Conservation (phyloP, 1,139 yeast genomes). For the Blastobotrys aristatus region DNA sequence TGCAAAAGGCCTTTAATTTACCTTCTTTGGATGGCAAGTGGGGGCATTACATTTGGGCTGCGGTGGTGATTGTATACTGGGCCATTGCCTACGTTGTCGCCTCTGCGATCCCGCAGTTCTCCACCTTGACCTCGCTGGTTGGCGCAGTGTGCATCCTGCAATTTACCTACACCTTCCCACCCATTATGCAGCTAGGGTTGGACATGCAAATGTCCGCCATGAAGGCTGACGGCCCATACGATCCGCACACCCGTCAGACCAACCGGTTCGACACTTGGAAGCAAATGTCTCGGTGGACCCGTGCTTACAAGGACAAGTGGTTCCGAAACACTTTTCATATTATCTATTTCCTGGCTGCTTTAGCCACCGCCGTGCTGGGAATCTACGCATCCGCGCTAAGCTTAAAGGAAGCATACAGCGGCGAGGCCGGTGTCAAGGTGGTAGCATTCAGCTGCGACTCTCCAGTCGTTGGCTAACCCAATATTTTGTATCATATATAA, state of each 20-base stretch:
- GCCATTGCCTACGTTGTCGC: constrained; percentile 44
- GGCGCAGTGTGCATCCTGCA: constrained; percentile 48
- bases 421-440: constrained; percentile 6
- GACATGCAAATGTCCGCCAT: constrained; percentile 37
- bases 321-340: constrained; percentile 29
- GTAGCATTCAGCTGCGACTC: constrained; percentile 14
- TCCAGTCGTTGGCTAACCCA: constrained; percentile 2
- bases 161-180: constrained; percentile 45
- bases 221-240: constrained; percentile 32
- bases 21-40: constrained; percentile 34
- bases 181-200: constrained; percentile 36
- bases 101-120: constrained; percentile 51
- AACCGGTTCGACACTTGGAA: constrained; percentile 36
- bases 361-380: constrained; percentile 39
- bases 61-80: constrained; percentile 40
- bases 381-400: constrained; percentile 30
- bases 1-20: constrained; percentile 31
- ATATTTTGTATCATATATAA: no score
- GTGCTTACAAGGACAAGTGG: constrained; percentile 27
- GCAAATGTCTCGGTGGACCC: constrained; percentile 35
- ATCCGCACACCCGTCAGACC: constrained; percentile 32
- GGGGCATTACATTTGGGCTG: constrained; percentile 39
- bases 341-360: constrained; percentile 36
- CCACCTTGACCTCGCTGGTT: constrained; percentile 44
- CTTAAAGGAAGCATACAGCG: constrained; percentile 18